Evolutionary conservation across 225 moss, liverwort and hornwort species (phyloP).

Genomic region (Thuidium tamariscinum): DNA sequence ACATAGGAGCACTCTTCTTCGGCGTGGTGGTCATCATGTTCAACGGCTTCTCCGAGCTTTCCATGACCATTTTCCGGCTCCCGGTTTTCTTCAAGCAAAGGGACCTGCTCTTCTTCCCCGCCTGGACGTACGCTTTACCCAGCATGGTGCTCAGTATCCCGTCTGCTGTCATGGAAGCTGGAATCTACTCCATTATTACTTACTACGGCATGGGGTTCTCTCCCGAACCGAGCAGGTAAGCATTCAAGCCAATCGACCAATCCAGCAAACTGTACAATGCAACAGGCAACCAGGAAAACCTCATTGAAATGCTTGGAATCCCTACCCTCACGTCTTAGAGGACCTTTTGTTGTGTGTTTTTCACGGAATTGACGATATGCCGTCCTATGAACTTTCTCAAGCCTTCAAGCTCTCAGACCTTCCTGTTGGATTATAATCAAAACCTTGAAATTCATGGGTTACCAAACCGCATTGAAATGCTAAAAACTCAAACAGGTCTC

Average conservation of each 20-base stretch:
- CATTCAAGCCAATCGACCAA: neutral
- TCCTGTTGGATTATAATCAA: neutral
- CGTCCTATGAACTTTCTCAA: neutral
- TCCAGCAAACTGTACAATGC: neutral
- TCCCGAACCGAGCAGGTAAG: constrained; percentile 22
- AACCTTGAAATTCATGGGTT: neutral
- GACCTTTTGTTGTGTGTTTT: neutral
- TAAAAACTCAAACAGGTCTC: neutral
- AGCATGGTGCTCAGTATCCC: constrained; percentile 32
- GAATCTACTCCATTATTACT: constrained; percentile 9
- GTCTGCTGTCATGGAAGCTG: constrained; percentile 22
- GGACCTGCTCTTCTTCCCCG: constrained; percentile 44
- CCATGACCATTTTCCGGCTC: constrained; percentile 51
- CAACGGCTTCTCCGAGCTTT: constrained; percentile 57
- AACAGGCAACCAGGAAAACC: neutral
- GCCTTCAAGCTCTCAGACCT: neutral
- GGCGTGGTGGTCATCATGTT: constrained; percentile 58
- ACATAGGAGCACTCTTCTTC: constrained; percentile 49
- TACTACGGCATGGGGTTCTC: constrained; percentile 32
- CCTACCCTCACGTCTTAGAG: neutral
- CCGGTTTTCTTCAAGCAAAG: constrained; percentile 40
- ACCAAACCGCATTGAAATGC: neutral
- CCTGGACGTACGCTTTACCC: constrained; percentile 34
- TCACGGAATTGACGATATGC: neutral
- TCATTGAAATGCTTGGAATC: neutral